These are phyloP conservation scores for Larix kaempferi DNA, from an alignment of 75 land plant species.

Conservation along the genomic window DNA sequence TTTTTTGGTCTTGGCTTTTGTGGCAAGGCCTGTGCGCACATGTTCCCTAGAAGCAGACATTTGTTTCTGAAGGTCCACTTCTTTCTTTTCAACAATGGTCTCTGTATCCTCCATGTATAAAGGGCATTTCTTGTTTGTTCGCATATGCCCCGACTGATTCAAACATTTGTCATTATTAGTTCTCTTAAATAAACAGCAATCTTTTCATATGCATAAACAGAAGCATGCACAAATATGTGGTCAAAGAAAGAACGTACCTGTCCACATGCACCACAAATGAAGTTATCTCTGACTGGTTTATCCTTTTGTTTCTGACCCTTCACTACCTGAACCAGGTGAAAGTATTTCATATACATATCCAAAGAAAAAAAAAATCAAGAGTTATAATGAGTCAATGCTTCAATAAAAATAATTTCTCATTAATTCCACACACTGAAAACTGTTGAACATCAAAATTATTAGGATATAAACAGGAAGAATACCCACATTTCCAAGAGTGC, in stretches of 20 bases:
- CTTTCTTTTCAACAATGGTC: constrained; percentile 27
- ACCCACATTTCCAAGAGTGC: not conserved
- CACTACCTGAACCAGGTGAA: constrained; percentile 16
- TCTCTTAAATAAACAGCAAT: not conserved
- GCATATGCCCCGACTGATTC: constrained; percentile 91
- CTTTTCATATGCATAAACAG: not conserved
- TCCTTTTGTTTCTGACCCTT: constrained; percentile 45
- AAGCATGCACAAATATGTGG: not conserved
- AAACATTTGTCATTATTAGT: not conserved
- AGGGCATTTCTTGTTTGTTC: constrained; percentile 98
- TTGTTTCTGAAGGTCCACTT: constrained; percentile 23
- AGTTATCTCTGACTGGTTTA: constrained; percentile 52
- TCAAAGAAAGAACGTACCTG: constrained; percentile 44
- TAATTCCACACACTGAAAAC: not conserved
- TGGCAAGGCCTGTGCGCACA: constrained; percentile 22
- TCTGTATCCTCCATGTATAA: constrained; percentile 77
- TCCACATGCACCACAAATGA: constrained; percentile 96
- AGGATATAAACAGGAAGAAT: not conserved
- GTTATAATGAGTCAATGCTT: too few species aligned
- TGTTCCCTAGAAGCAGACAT: constrained; percentile 27
- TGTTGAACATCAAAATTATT: not conserved
- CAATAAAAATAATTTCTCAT: not conserved
- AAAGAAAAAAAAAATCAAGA: too few species aligned
- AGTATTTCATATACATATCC: too few species aligned
- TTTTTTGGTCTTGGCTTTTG: constrained; percentile 28